A percentile compares a stretch with the other conserved stretches of the same genome.
Conservation (phyloP, 495 filamentous ascomycete species). For the Hyaloscypha finlandica region DNA sequence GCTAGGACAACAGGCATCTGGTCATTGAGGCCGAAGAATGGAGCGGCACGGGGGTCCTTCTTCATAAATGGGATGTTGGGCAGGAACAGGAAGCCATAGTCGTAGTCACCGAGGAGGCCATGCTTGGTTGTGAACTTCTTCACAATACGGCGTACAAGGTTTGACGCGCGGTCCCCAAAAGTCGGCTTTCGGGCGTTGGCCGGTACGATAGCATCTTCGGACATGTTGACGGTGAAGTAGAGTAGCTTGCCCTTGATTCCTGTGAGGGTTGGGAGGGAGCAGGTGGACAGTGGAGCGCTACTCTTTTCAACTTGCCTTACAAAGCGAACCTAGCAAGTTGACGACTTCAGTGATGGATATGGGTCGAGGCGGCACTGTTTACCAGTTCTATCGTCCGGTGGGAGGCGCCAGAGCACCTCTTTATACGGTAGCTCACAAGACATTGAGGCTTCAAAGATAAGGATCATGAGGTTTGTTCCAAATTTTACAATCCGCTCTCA, state of each 20-base stretch:
- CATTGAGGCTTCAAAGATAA: background rate
- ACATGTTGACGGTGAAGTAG: too few species aligned
- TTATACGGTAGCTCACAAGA: background rate
- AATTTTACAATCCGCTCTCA: background rate
- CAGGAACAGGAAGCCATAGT: conserved; percentile 73
- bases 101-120: conserved; percentile 81
- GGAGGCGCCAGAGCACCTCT: background rate
- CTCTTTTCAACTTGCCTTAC: conserved; percentile 8
- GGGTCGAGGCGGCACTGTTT: background rate
- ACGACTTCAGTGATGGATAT: background rate
- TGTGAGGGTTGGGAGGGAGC: too few species aligned
- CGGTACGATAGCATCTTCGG: background rate
- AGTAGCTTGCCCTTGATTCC: too few species aligned
- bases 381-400: background rate
- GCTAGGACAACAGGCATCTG: conserved; percentile 77
- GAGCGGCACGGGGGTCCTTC: conserved; percentile 59
- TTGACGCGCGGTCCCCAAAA: background rate
- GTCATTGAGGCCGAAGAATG: conserved; percentile 89
- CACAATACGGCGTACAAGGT: background rate
- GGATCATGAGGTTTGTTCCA: too few species aligned
- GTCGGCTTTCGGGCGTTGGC: background rate
- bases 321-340: conserved; percentile 8
- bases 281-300: background rate
- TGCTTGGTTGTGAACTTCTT: conserved; percentile 53
- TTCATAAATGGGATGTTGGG: conserved; percentile 85